Evolutionary conservation across 257 asterid species (phyloP), one percentile per base, ranked within the genome.

Genomic region (Gentiana macrophylla): DNA sequence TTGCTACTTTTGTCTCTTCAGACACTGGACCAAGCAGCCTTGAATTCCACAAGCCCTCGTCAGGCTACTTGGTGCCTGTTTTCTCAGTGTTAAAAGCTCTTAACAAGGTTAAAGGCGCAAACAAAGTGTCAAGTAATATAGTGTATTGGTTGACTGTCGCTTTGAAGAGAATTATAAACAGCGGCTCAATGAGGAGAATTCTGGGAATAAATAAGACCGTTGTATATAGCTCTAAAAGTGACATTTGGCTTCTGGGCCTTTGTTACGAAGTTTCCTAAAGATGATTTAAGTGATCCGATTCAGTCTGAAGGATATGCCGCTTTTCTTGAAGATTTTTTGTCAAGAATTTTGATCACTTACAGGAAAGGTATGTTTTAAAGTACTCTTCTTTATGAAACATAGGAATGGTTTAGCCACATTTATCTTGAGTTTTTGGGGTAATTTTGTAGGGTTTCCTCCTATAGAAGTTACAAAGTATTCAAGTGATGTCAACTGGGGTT

Each of bases 401-500:
- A n/a, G n/a, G n/a, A n/a, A n/a, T n/a, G n/a, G n/a, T n/a, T n/a
- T n/a, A n/a, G n/a, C 9, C 38, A 3, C 24, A 15, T 8, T 4
- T 15, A 15, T 15, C 32, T 57, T 69, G 12, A 49, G 51, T 41
- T 58, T 62, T 54, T 10, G 32, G n/a, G 33, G 32, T 33, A 13
- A 15, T 11, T 67, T 53, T 61, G 59, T 78, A 92, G 99, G 99
- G 3, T 92, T 92, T 70, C 47, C 75, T 4, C 80, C 86, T 35
- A 85, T 92, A 53, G 90, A 77, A 62, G 95, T 82, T 55, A 60
- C 94, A 3, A 92, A 88, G 77, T 88, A 85, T 72, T 69, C 69
- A 32, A 88, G 97, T 67, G 99, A 92, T 60, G 94, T 78, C 55
- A 67, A 72, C 67, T 92, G 99, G 99, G 99, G 99, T 32, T 92